Base-by-base conservation (phyloP, 2,329 filamentous ascomycete species). In the Metarhizium guizhouense region DNA sequence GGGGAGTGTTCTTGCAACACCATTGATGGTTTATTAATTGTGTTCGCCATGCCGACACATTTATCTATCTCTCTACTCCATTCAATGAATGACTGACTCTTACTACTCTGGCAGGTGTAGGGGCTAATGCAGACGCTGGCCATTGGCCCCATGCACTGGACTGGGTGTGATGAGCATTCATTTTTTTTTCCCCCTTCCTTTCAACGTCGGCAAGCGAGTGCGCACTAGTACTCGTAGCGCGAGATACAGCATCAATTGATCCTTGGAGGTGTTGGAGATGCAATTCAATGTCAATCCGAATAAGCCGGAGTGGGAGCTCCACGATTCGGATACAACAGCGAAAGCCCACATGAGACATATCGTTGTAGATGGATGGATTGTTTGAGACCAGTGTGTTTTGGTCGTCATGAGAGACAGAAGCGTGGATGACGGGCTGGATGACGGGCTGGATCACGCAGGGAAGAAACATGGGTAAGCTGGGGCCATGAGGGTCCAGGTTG, bases 341-440 rank as follows among this genome's bases (percentile, higher is more conserved):
- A 34, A 34, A 25, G 32, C 32, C 18, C 43, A 40, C n/a, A 54
- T 36, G 25, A 54, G 45, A 54, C 45, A 54, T 49, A 29, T 48
- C 34, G 11, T 38, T 36, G 43, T 43, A 54, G 45, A 43, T 47
- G 52, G 47, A 47, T 49, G 13, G 18, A 32, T 29, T 6, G 52
- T 45, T 25, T 34, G 29, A 42, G 32, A 40, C 34, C 32, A 32
- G 38, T 10, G 18, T 18, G 30, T 50, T 49, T 54, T 25, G 32
- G 45, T 34, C 47, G 38, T 54, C 53, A 54, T 54, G 53, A 54
- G 53, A 54, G 53, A 51, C 53, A 49, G 4, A 34, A 51, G 53
- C 38, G 47, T 54, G 47, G 45, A 8, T 47, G 8, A 34, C 32
- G 32, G 10, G 25, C 25, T 25, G 25, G 25, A 25, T 25, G 25